phyloP scores from a whole-genome alignment of 345 rosid genomes.

The Nasturtium officinale region DNA sequence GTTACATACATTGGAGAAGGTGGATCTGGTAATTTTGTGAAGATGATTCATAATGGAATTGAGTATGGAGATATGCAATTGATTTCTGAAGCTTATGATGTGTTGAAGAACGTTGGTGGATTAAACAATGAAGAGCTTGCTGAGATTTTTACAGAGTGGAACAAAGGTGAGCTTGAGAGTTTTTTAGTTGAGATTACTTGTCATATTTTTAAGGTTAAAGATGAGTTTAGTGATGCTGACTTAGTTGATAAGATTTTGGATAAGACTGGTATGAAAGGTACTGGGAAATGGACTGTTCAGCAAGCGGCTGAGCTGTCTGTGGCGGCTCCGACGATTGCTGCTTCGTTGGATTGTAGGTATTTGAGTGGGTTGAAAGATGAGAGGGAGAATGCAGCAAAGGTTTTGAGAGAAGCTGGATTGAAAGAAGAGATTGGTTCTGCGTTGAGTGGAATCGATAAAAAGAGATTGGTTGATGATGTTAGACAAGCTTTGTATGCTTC shows the following conservation, averaged over 20 bases:
- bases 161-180: conserved; percentile 85
- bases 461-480: conserved; percentile 89
- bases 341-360: conserved; percentile 87
- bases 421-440: conserved; percentile 63
- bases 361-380: conserved; percentile 95
- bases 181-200: conserved; percentile 89
- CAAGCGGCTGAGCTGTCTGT: conserved; percentile 98
- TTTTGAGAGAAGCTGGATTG: conserved; percentile 79
- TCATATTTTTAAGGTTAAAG: conserved; percentile 83
- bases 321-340: conserved; percentile 96
- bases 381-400: conserved; percentile 64
- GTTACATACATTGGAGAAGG: conserved; percentile 95
- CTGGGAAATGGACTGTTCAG: conserved; percentile 98
- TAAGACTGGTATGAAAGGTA: conserved; percentile 98
- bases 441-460: conserved; percentile 63
- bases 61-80: conserved; percentile 99
- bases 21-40: conserved; percentile 96
- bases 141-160: conserved; percentile 76
- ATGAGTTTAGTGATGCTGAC: conserved; percentile 63
- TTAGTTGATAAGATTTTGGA: conserved; percentile 94
- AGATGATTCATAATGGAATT: conserved; percentile 98
- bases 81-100: conserved; percentile 93
- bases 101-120: conserved; percentile 87
- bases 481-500: conserved; percentile 93
- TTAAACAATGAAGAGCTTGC: conserved; percentile 69